Percentiles rank a stretch among this genome's conserved stretches.
phyloP scores from a whole-genome alignment of 805 yeast genomes.

The Ogataea methanolica region DNA sequence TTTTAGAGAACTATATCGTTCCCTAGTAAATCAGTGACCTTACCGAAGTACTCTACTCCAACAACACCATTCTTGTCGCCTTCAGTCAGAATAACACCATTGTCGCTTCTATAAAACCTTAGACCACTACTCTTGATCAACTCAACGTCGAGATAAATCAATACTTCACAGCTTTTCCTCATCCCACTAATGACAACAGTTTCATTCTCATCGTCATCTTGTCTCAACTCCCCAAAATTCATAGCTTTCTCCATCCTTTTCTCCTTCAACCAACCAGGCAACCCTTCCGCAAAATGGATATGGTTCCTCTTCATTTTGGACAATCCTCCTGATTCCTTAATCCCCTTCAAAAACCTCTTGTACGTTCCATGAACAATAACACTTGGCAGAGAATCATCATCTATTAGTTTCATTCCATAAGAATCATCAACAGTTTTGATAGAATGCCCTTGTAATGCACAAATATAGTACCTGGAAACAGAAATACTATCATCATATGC shows the following conservation, averaged over 20 bases:
- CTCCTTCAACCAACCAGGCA: slow-evolving; percentile 28
- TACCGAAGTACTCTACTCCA: slow-evolving; percentile 37
- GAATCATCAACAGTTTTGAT: slow-evolving; percentile 38
- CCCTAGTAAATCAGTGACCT: slow-evolving; percentile 21
- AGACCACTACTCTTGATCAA: slow-evolving; percentile 42
- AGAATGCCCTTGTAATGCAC: slow-evolving; percentile 95
- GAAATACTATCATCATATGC: slow-evolving; percentile 1
- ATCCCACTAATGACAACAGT: slow-evolving; percentile 64
- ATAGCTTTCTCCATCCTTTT: not conserved
- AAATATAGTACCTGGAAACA: slow-evolving; percentile 37
- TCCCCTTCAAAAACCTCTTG: slow-evolving; percentile 38
- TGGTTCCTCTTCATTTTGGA: slow-evolving; percentile 74
- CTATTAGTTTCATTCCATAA: slow-evolving; percentile 26
- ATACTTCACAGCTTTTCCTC: slow-evolving; percentile 50
- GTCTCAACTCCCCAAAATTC: not conserved
- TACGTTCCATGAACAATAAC: slow-evolving; percentile 80
- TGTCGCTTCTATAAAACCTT: slow-evolving; percentile 56
- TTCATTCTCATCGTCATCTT: slow-evolving; percentile 17
- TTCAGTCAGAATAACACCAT: slow-evolving; percentile 67
- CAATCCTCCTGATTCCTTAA: slow-evolving; percentile 52
- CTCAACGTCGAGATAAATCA: slow-evolving; percentile 58
- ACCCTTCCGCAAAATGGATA: slow-evolving; percentile 73
- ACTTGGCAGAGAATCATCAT: slow-evolving; percentile 39
- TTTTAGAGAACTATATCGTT: slow-evolving; percentile 2
- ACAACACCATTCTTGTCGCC: slow-evolving; percentile 58